These are phyloP conservation scores for Chrysosporium queenslandicum DNA, from an alignment of 2,329 filamentous ascomycete species.

Conservation along the genomic window DNA sequence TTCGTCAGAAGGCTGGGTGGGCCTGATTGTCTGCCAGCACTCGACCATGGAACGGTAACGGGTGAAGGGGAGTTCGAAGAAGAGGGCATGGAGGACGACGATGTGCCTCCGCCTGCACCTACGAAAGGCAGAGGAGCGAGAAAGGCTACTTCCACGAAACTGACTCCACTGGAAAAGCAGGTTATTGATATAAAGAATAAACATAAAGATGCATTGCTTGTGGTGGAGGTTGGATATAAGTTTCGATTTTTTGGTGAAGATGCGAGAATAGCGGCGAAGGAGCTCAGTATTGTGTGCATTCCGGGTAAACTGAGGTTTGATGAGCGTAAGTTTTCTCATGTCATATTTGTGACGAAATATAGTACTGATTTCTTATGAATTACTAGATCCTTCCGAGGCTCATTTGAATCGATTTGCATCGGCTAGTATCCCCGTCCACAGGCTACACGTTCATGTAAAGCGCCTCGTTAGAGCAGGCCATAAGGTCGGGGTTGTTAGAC, in stretches of 20 bases:
- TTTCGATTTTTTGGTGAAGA: constrained; percentile 97
- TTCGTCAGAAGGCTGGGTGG: constrained; percentile 87
- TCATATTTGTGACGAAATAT: too few relatives aligned
- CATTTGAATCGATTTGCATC: constrained; percentile 88
- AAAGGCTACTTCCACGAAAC: constrained; percentile 65
- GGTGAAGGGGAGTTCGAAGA: constrained; percentile 52
- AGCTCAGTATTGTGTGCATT: constrained; percentile 90
- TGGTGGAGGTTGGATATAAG: constrained; percentile 96
- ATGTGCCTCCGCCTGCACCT: constrained; percentile 36
- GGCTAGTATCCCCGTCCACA: constrained; percentile 86
- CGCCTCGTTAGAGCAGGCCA: constrained; percentile 82
- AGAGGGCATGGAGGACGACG: constrained; percentile 48
- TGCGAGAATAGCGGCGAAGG: constrained; percentile 76
- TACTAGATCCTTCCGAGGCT: constrained; percentile 68
- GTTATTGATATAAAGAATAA: constrained; percentile 89
- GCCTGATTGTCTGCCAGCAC: constrained; percentile 65
- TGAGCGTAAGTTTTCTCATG: constrained; percentile 52
- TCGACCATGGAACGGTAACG: constrained; percentile 49
- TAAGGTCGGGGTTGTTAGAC: constrained; percentile 90
- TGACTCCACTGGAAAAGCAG: constrained; percentile 91
- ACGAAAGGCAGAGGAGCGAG: constrained; percentile 41
- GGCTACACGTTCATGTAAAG: constrained; percentile 87
- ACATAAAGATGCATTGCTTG: constrained; percentile 77
- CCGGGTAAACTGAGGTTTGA: constrained; percentile 92
- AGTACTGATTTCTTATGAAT: constrained; percentile 1